A percentile compares a stretch with the other conserved stretches of the same genome.
These are phyloP conservation scores for Pilasporangium apinafurcum DNA, from an alignment of 352 stramenopile species.

Conservation along the genomic window DNA sequence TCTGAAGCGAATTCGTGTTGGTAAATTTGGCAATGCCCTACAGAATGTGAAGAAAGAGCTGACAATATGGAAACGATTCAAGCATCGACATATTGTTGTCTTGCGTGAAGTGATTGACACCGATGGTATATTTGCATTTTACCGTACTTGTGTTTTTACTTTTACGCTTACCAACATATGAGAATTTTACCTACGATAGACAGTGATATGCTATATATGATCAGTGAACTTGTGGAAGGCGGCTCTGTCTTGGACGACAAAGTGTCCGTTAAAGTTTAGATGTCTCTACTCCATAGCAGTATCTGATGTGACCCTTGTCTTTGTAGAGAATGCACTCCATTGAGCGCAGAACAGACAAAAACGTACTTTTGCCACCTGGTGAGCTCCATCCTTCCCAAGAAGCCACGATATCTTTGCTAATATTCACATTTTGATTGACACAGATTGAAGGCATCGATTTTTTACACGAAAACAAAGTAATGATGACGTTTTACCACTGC, in stretches of 20 bases:
- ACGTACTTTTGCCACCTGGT: slow-evolving; percentile 76
- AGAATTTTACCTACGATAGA: slow-evolving; percentile 18
- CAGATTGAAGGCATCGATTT: slow-evolving; percentile 83
- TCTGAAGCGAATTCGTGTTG: slow-evolving; percentile 62
- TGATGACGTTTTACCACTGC: too few relatives aligned
- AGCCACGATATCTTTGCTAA: neutral
- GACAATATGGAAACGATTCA: slow-evolving; percentile 95
- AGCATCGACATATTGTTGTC: slow-evolving; percentile 92
- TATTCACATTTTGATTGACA: neutral
- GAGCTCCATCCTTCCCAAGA: too few relatives aligned
- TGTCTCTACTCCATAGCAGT: neutral
- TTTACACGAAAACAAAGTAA: slow-evolving; percentile 73
- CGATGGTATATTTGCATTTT: slow-evolving; percentile 30
- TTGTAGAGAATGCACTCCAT: slow-evolving; percentile 53
- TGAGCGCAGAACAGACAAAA: slow-evolving; percentile 52
- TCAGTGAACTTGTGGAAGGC: slow-evolving; percentile 74
- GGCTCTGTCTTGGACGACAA: slow-evolving; percentile 62
- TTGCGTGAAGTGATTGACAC: slow-evolving; percentile 96
- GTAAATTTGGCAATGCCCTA: slow-evolving; percentile 66
- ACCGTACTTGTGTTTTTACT: neutral
- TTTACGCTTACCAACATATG: neutral
- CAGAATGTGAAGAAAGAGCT: slow-evolving; percentile 91
- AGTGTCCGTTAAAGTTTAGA: slow-evolving; percentile 1
- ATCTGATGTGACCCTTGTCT: neutral
- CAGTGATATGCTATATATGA: slow-evolving; percentile 77